Percentiles rank a stretch among this genome's conserved stretches.
These are phyloP conservation scores for Saksenaea oblongispora DNA, from an alignment of 371 early-diverging fungal species.

Conservation along the genomic window DNA sequence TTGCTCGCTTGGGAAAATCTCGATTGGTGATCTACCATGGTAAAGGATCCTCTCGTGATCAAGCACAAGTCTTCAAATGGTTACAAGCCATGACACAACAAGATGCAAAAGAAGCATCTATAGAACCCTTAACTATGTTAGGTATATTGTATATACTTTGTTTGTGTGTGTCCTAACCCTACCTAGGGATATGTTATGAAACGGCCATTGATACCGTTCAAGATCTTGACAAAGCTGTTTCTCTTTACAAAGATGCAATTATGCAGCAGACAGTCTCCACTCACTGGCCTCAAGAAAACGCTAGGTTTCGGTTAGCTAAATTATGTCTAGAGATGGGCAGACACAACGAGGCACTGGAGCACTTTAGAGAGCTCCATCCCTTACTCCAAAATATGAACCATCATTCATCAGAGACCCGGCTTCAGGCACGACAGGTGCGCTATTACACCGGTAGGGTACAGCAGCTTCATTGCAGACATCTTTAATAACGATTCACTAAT, in stretches of 20 bases:
- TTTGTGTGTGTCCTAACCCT: neutral
- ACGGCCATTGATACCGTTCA: neutral
- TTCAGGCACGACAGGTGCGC: slow-evolving; percentile 19
- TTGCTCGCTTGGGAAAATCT: slow-evolving; percentile 10
- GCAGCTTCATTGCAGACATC: neutral
- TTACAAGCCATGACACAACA: slow-evolving; percentile 15
- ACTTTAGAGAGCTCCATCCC: slow-evolving; percentile 2
- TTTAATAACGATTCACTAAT: neutral
- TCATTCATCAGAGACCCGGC: slow-evolving; percentile 13
- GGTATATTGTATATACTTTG: neutral
- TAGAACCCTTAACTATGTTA: slow-evolving; percentile 21
- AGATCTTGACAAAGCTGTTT: neutral
- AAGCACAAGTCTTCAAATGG: neutral
- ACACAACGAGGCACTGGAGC: slow-evolving; percentile 11
- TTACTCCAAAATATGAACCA: slow-evolving; percentile 10
- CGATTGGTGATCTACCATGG: slow-evolving; percentile 16
- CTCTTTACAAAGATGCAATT: neutral
- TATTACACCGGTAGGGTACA: slow-evolving; percentile 17
- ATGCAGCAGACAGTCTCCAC: slow-evolving; percentile 11
- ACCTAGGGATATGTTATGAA: slow-evolving; percentile 5
- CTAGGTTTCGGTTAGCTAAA: slow-evolving; percentile 17
- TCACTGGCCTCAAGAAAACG: slow-evolving; percentile 25
- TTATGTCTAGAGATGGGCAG: slow-evolving; percentile 8
- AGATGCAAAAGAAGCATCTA: slow-evolving; percentile 5
- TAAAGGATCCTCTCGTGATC: slow-evolving; percentile 1